These are phyloP conservation scores for Tieghemostelium lacteum DNA, from an alignment of 78 protist species.

Conservation along the genomic window DNA sequence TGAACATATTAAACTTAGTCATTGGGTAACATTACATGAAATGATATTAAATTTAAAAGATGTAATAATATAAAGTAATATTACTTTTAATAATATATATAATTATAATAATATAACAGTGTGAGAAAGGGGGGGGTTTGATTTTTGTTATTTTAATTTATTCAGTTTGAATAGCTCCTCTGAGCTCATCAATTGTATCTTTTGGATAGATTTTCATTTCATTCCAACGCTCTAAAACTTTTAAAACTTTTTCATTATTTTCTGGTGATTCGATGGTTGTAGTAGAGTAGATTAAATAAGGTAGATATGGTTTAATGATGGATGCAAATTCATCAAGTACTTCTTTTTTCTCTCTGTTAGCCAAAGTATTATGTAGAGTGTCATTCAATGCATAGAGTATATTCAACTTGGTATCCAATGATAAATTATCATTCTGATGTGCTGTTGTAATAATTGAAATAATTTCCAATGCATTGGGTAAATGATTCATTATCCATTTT, in stretches of 20 bases:
- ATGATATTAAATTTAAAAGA: too few species aligned
- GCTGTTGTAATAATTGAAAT: slow-evolving; percentile 52
- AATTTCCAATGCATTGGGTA: slow-evolving; percentile 55
- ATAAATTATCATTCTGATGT: slow-evolving; percentile 3
- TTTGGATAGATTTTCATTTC: slow-evolving; percentile 28
- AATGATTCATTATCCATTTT: slow-evolving; percentile 51
- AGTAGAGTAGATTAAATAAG: slow-evolving; percentile 31
- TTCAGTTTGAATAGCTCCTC: slow-evolving; percentile 15
- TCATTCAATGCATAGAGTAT: slow-evolving; percentile 48
- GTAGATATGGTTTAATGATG: slow-evolving; percentile 39
- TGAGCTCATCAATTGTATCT: slow-evolving; percentile 23
- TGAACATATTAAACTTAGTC: background rate
- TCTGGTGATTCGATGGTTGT: slow-evolving; percentile 12
- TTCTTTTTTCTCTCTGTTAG: background rate
- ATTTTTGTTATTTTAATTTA: too few species aligned
- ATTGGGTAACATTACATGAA: background rate
- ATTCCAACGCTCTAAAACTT: slow-evolving; percentile 47
- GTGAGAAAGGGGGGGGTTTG: too few species aligned
- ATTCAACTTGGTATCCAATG: slow-evolving; percentile 26
- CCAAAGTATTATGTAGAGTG: slow-evolving; percentile 13
- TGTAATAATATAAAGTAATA: too few species aligned
- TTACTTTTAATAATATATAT: too few species aligned
- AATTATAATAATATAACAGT: too few species aligned
- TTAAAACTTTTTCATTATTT: slow-evolving; percentile 49
- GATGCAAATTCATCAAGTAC: slow-evolving; percentile 33